phyloP scores from a whole-genome alignment of 208 protist genomes.

The Trypanosoma theileri region DNA sequence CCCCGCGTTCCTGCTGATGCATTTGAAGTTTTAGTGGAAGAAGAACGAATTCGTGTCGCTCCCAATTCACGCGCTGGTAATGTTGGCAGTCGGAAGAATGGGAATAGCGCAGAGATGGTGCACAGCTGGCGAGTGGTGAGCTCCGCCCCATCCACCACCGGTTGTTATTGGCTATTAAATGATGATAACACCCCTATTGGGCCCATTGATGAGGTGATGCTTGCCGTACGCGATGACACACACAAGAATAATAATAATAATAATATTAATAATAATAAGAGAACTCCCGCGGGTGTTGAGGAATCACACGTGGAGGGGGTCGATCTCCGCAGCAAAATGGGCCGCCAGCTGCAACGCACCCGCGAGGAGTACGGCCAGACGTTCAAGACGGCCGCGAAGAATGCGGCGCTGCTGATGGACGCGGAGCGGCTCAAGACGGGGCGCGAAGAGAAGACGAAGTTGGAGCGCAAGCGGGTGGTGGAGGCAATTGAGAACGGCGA shows the following conservation, averaged over 20 bases:
- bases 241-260: background rate
- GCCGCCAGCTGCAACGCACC: constrained; percentile 58
- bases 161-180: constrained; percentile 72
- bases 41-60: constrained; percentile 16
- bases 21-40: constrained; percentile 15
- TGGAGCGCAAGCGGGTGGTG: constrained; percentile 57
- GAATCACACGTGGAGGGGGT: constrained; percentile 41
- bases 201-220: constrained; percentile 46
- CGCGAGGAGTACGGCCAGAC: constrained; percentile 68
- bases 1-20: constrained; percentile 50
- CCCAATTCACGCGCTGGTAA: background rate
- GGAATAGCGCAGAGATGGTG: background rate
- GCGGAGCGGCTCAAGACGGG: constrained; percentile 52
- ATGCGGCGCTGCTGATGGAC: constrained; percentile 61
- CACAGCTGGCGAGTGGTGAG: constrained; percentile 23
- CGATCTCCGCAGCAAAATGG: constrained; percentile 76
- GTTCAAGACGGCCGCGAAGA: constrained; percentile 68
- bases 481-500: constrained; percentile 64
- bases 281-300: constrained; percentile 16
- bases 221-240: constrained; percentile 34
- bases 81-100: background rate
- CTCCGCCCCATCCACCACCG: constrained; percentile 19
- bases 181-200: constrained; percentile 66
- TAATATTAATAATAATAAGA: background rate
- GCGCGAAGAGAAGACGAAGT: constrained; percentile 46